These are phyloP conservation scores for Backusella macrospora DNA, from an alignment of 192 early-diverging fungal genomes.

Conservation along the genomic window DNA sequence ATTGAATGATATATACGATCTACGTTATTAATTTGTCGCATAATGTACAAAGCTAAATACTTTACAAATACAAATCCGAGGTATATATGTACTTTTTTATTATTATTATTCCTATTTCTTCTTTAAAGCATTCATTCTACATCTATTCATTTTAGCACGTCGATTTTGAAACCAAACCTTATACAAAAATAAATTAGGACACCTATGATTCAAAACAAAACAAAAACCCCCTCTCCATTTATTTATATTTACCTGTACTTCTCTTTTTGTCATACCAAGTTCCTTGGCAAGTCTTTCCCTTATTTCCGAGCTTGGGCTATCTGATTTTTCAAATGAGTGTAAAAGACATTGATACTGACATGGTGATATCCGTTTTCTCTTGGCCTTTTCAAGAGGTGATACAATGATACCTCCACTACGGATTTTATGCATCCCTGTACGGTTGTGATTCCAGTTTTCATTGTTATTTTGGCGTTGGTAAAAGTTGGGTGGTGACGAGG, in stretches of 20 bases:
- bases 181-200: neutral
- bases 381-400: neutral
- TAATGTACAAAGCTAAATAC: too few relatives aligned
- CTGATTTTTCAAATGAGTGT: neutral
- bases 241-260: neutral
- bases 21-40: too few relatives aligned
- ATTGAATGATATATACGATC: too few relatives aligned
- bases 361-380: neutral
- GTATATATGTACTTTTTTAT: too few relatives aligned
- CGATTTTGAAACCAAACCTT: conserved; percentile 7
- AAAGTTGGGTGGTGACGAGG: neutral
- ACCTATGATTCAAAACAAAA: neutral
- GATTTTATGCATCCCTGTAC: too few relatives aligned
- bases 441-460: too few relatives aligned
- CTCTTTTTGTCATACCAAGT: neutral
- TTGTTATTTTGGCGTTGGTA: too few relatives aligned
- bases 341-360: neutral
- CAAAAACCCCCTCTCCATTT: too few relatives aligned
- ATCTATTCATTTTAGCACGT: conserved; percentile 5
- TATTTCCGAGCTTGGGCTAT: neutral
- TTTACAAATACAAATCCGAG: too few relatives aligned
- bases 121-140: neutral
- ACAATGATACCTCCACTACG: neutral
- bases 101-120: too few relatives aligned
- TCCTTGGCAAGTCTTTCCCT: neutral